phyloP scores from a whole-genome alignment of 1,139 yeast genomes.

The Pneumocystis oryctolagi region DNA sequence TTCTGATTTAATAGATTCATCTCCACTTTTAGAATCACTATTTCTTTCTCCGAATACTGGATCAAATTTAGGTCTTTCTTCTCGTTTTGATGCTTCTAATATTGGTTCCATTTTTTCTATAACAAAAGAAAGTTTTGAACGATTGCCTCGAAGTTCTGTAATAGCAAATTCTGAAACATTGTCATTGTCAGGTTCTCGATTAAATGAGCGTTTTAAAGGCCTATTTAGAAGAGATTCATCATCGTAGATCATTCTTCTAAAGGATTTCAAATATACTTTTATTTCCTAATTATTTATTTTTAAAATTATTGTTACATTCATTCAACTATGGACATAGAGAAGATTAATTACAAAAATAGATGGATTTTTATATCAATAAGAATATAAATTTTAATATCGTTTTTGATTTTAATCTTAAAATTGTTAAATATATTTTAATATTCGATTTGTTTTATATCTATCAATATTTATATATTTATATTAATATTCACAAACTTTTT shows the following conservation, averaged over 20 bases:
- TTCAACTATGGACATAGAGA: too few species aligned
- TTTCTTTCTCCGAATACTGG: not conserved
- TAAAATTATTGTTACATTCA: not conserved
- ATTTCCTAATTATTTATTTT: not conserved
- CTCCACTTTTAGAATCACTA: not conserved
- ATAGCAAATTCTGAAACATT: not conserved
- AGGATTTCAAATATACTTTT: not conserved
- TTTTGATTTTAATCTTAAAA: too few species aligned
- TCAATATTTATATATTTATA: too few species aligned
- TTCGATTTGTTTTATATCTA: too few species aligned
- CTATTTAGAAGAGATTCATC: not conserved
- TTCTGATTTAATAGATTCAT: constrained; percentile 1
- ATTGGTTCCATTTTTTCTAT: not conserved
- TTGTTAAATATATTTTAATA: too few species aligned
- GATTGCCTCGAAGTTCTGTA: not conserved
- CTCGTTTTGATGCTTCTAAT: not conserved
- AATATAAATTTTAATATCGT: too few species aligned
- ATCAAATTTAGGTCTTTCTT: not conserved
- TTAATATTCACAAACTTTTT: too few species aligned
- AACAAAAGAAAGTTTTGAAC: not conserved
- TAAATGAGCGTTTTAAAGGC: not conserved
- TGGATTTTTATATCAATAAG: too few species aligned
- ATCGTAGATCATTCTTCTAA: not conserved
- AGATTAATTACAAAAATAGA: too few species aligned
- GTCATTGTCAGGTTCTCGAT: not conserved